These are phyloP conservation scores for Fusarium paranaense DNA, from an alignment of 2,329 filamentous ascomycete species.

Conservation along the genomic window DNA sequence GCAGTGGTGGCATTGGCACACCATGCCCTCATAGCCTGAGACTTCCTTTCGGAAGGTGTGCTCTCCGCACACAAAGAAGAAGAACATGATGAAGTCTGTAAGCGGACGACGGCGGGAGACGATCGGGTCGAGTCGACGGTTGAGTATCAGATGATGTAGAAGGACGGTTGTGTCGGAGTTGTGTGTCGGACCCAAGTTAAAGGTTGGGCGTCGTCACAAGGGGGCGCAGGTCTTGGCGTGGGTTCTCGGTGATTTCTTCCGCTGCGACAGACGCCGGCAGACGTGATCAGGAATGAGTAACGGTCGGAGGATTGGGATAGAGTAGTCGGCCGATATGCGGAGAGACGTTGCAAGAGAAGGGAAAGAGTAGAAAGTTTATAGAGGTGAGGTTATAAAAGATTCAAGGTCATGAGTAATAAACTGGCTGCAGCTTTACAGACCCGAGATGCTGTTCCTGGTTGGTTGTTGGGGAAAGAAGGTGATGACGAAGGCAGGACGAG, in stretches of 20 bases:
- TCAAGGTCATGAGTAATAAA: background rate
- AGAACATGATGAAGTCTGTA: constrained; percentile 60
- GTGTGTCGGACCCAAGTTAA: background rate
- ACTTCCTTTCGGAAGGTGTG: constrained; percentile 71
- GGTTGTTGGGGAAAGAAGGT: constrained; percentile 11
- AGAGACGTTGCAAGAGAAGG: background rate
- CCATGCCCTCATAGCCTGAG: constrained; percentile 70
- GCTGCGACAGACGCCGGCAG: background rate
- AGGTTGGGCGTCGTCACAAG: constrained; percentile 21
- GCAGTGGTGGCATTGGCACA: constrained; percentile 75
- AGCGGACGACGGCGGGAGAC: background rate
- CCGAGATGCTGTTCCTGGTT: background rate
- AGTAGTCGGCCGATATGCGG: background rate
- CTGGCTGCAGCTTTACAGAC: background rate
- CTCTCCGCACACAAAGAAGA: constrained; percentile 72
- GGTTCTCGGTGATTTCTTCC: constrained; percentile 5
- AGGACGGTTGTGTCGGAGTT: background rate
- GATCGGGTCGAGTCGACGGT: background rate
- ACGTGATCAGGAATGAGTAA: background rate
- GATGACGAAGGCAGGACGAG: constrained; percentile 28
- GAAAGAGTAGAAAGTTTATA: background rate
- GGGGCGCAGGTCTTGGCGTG: constrained; percentile 38
- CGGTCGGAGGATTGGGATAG: background rate
- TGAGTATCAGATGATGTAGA: background rate
- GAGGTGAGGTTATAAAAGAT: background rate